Conservation (phyloP, 192 early-diverging fungal species). For the Linnemannia zychae region DNA sequence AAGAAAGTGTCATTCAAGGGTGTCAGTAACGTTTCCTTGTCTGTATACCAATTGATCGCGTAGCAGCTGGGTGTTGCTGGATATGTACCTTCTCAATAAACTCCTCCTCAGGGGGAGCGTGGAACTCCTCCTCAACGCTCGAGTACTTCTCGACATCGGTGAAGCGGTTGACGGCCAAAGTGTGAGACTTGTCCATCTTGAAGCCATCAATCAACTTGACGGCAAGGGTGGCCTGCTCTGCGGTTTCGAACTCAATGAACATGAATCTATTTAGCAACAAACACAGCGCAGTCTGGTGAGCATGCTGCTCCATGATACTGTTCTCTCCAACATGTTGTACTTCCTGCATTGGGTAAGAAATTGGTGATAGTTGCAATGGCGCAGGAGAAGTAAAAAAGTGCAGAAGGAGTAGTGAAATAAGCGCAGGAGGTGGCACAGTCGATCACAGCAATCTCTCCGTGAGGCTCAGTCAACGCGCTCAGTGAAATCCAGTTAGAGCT, state of each 20-base stretch:
- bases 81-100: constrained; percentile 73
- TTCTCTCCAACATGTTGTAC: too few species aligned
- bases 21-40: neutral
- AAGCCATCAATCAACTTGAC: constrained; percentile 83
- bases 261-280: constrained; percentile 70
- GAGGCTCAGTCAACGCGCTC: neutral
- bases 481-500: neutral
- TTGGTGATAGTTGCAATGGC: neutral
- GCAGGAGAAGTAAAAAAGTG: neutral
- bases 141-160: constrained; percentile 92
- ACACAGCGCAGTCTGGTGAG: too few species aligned
- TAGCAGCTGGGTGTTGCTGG: neutral
- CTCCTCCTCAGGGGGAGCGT: constrained; percentile 79
- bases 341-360: too few species aligned
- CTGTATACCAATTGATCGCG: neutral
- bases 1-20: neutral
- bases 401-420: neutral
- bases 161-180: constrained; percentile 88
- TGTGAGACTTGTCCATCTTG: constrained; percentile 87
- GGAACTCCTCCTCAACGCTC: constrained; percentile 79
- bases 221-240: constrained; percentile 83
- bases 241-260: constrained; percentile 94
- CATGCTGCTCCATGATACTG: too few species aligned
- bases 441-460: neutral
- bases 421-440: neutral